These are phyloP conservation scores for Candida nemodendra DNA, from an alignment of 805 yeast species.

Conservation along the genomic window DNA sequence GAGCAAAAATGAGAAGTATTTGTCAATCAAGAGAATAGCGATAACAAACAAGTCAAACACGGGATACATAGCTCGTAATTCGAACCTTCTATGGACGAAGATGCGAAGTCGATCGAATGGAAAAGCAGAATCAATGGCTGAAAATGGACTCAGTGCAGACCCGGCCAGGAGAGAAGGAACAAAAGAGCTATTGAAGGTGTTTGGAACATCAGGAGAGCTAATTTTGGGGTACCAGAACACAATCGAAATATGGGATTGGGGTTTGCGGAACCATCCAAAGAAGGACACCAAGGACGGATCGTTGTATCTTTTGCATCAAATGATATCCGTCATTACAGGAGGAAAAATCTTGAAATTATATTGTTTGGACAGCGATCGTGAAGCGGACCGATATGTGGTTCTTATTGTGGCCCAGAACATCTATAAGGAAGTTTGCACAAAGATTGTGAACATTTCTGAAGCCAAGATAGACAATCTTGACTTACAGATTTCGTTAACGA, in stretches of 20 bases:
- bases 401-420: conserved; percentile 15
- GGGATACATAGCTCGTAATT: conserved; percentile 12
- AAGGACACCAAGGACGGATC: conserved; percentile 14
- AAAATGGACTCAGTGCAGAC: neutral
- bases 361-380: conserved; percentile 28
- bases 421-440: conserved; percentile 18
- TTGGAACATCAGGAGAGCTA: conserved; percentile 40
- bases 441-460: conserved; percentile 6
- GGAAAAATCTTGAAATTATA: conserved; percentile 14
- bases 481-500: conserved; percentile 3
- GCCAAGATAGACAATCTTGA: conserved; percentile 1
- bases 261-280: conserved; percentile 13
- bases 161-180: conserved; percentile 10
- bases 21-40: no score
- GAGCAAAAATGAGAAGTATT: no score
- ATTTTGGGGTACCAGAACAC: conserved; percentile 27
- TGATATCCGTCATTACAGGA: conserved; percentile 11
- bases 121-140: neutral
- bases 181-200: conserved; percentile 21
- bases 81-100: conserved; percentile 18
- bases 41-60: conserved; percentile 1
- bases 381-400: conserved; percentile 22
- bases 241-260: conserved; percentile 43
- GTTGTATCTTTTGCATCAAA: conserved; percentile 29
- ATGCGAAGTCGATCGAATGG: conserved; percentile 5